Percentiles rank a stretch among this genome's conserved stretches.
phyloP scores from a whole-genome alignment of 2,329 filamentous ascomycete genomes.

The Beauveria brongniartii region DNA sequence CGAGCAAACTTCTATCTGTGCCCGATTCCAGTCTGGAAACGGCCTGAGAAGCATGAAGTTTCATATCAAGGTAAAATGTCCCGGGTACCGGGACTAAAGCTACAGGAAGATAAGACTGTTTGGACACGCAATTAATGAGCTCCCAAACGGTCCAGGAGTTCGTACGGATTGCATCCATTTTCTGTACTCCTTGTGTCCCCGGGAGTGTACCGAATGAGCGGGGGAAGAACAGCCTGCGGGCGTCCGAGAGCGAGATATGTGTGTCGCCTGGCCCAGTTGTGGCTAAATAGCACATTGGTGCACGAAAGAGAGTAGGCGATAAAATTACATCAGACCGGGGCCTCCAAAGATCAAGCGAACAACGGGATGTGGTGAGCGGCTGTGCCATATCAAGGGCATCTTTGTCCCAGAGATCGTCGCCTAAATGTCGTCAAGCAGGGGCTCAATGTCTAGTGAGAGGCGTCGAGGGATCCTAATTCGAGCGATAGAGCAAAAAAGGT shows the following conservation, averaged over 20 bases:
- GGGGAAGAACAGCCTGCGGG: not conserved
- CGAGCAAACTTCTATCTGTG: too few relatives aligned
- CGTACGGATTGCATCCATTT: not conserved
- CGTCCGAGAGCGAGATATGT: not conserved
- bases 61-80: not conserved
- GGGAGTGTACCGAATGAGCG: not conserved
- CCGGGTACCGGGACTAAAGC: not conserved
- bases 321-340: not conserved
- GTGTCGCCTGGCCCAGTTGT: conserved; percentile 6
- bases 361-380: not conserved
- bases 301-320: not conserved
- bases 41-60: not conserved
- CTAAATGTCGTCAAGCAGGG: not conserved
- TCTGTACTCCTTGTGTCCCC: not conserved
- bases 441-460: not conserved
- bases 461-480: not conserved
- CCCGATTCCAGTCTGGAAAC: too few relatives aligned
- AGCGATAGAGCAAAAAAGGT: not conserved
- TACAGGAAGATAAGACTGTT: not conserved
- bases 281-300: conserved; percentile 6
- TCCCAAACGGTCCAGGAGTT: not conserved
- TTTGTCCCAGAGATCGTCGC: not conserved
- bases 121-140: not conserved
- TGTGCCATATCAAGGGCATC: not conserved
- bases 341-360: not conserved